Evolutionary conservation across 2,329 filamentous ascomycete genomes (phyloP).

Genomic region (Nigrospora osmanthi): DNA sequence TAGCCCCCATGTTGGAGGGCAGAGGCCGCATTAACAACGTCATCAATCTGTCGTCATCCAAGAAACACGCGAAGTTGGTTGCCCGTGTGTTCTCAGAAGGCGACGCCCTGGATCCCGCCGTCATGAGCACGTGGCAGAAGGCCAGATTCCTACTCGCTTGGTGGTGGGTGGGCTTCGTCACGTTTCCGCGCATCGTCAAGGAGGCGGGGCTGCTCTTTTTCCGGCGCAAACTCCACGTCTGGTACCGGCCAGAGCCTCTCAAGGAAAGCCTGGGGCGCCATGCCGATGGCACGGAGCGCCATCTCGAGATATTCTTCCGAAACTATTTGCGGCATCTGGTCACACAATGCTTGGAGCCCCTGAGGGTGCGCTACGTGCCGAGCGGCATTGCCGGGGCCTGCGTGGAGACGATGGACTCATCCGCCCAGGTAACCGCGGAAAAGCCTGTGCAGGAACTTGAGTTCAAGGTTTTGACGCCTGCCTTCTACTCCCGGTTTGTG

Average conservation of each 20-base stretch:
- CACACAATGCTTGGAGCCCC: conserved; percentile 28
- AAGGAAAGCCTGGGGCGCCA: conserved; percentile 44
- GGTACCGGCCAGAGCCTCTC: conserved; percentile 56
- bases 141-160: conserved; percentile 42
- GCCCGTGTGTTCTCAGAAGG: conserved; percentile 50
- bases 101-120: conserved; percentile 38
- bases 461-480: conserved; percentile 53
- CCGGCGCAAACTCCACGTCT: conserved; percentile 49
- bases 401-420: conserved; percentile 30
- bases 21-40: conserved; percentile 45
- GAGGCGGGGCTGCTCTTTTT: conserved; percentile 54
- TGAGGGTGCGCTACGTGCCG: conserved; percentile 47
- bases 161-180: conserved; percentile 62
- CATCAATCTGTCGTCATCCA: conserved; percentile 53
- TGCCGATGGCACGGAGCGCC: conserved; percentile 40
- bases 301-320: conserved; percentile 38
- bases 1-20: conserved; percentile 28
- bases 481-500: conserved; percentile 60
- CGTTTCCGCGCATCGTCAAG: conserved; percentile 56
- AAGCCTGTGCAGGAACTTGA: conserved; percentile 31
- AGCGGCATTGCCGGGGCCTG: conserved; percentile 33
- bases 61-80: conserved; percentile 52
- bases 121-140: conserved; percentile 34
- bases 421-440: conserved; percentile 10
- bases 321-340: conserved; percentile 42